Base-by-base conservation (phyloP, 208 protist genomes). In the Lotmaria passim region DNA sequence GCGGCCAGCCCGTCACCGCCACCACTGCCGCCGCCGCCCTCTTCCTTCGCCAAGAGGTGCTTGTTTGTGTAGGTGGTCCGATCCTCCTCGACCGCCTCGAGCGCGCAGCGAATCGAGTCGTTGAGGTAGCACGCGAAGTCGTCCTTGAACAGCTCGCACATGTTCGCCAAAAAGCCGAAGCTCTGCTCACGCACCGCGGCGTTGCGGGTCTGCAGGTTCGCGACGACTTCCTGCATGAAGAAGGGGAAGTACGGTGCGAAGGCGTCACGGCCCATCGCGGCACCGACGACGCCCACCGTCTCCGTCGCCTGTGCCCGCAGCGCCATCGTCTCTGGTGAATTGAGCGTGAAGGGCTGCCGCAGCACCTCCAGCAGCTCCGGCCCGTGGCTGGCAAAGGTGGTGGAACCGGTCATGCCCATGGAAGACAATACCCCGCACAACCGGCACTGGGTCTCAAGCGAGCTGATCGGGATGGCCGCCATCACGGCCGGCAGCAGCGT, bases 111-210 rank as follows among this genome's bases (percentile, higher is more conserved):
- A 28, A 95, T 73, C 24, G 83, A 72, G 70, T 95, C 86, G 56
- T 83, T 78, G 21, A 96, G 78, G 62, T 86, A 91, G 15, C 69
- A 66, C 21, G 83, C 21, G 61, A 93, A 94, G 55, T 81, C 86
- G 15, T 69, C 82, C 33, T 66, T 52, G 30, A 94, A 79, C 31
- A 86, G 71, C 69, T 96, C 87, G 67, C 87, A 94, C 51, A 94
- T 80, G 63, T 95, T 95, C 23, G 84, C 76, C 24, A 91, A 47
- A 70, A 96, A 95, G 23, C 89, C 89, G 67, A 96, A 96, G 60
- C 79, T 87, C 60, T 94, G 78, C 79, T 95, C 92, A 15, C 85
- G 88, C 63, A 96, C 59, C 24, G 76, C 75, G 12, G 87, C 78
- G 60, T 81, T 65, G 36, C 79, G 76, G 11, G 80, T 81, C 26